Percentiles rank a stretch among this genome's conserved stretches.
phyloP scores from a whole-genome alignment of 2,329 filamentous ascomycete species.

The Rhexocercosporidium sp. region DNA sequence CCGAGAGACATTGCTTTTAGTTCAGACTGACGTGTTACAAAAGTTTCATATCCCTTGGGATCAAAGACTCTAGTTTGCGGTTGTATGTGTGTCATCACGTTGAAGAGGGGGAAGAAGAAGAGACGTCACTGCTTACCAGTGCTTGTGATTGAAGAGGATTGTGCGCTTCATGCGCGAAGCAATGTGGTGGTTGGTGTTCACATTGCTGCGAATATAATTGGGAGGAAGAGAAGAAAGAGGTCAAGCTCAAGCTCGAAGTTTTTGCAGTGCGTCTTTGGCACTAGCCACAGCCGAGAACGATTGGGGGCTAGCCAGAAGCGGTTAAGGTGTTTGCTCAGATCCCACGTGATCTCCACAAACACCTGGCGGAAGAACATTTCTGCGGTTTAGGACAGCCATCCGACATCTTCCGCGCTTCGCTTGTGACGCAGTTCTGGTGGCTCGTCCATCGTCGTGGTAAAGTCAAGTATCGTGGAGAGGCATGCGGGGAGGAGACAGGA shows the following conservation, averaged over 20 bases:
- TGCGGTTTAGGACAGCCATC: slow-evolving; percentile 5
- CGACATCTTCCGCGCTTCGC: slow-evolving; percentile 25
- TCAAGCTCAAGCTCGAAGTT: slow-evolving; percentile 28
- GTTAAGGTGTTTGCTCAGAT: not conserved
- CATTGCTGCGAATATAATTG: slow-evolving; percentile 26
- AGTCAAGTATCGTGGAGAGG: not conserved
- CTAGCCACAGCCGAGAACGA: not conserved
- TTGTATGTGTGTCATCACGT: slow-evolving; percentile 82
- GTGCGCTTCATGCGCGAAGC: slow-evolving; percentile 27
- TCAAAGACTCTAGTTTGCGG: slow-evolving; percentile 99
- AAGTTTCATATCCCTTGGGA: slow-evolving; percentile 81
- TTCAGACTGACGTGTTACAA: slow-evolving; percentile 94
- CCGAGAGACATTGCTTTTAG: slow-evolving; percentile 29
- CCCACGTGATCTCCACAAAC: not conserved
- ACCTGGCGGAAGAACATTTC: slow-evolving; percentile 21
- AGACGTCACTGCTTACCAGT: slow-evolving; percentile 33
- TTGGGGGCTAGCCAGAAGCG: not conserved
- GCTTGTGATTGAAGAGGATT: not conserved
- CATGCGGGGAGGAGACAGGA: not conserved
- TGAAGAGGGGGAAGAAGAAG: slow-evolving; percentile 43
- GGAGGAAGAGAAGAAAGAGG: slow-evolving; percentile 28
- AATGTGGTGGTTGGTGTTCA: slow-evolving; percentile 27
- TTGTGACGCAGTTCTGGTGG: not conserved
- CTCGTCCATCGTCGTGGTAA: not conserved
- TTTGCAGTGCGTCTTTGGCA: slow-evolving; percentile 45